Evolutionary conservation across 2,329 filamentous ascomycete genomes (phyloP).

Genomic region (Decorospora gaudefroyi): DNA sequence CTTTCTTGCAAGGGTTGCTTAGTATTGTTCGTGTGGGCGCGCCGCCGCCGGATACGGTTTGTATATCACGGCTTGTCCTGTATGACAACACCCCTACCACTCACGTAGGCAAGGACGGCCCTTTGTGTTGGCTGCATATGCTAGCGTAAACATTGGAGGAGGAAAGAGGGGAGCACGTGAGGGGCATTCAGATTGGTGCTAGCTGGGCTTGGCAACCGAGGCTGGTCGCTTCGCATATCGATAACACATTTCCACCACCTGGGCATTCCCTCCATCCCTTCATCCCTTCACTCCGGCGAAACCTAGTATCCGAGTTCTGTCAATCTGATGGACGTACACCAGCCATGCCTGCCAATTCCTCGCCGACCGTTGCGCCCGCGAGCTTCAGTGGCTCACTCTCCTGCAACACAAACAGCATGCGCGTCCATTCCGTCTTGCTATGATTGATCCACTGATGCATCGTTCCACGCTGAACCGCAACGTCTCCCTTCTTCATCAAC

Average conservation of each 20-base stretch:
- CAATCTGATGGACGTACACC: constrained; percentile 45
- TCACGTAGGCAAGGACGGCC: constrained; percentile 4
- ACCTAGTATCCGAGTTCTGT: constrained; percentile 4
- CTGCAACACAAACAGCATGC: constrained; percentile 48
- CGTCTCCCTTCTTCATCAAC: constrained; percentile 46
- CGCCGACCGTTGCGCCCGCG: constrained; percentile 38
- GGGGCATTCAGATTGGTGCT: constrained; percentile 16
- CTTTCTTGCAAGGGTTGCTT: constrained; percentile 20
- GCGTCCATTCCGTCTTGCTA: constrained; percentile 40
- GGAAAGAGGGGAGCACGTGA: constrained; percentile 19
- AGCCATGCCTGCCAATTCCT: constrained; percentile 44
- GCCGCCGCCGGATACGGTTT: constrained; percentile 11
- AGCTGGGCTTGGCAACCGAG: constrained; percentile 27
- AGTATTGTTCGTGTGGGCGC: constrained; percentile 36
- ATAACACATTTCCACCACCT: neutral
- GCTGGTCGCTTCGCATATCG: constrained; percentile 4
- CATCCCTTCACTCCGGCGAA: neutral
- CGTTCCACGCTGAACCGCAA: constrained; percentile 48
- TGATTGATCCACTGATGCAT: constrained; percentile 50
- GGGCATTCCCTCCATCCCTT: neutral
- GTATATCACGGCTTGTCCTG: constrained; percentile 14
- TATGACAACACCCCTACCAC: neutral
- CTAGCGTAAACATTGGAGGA: constrained; percentile 7
- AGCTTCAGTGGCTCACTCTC: constrained; percentile 43
- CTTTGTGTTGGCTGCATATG: constrained; percentile 4